Base-by-base conservation (phyloP, 352 stramenopile genomes). In the Albugo candida region DNA sequence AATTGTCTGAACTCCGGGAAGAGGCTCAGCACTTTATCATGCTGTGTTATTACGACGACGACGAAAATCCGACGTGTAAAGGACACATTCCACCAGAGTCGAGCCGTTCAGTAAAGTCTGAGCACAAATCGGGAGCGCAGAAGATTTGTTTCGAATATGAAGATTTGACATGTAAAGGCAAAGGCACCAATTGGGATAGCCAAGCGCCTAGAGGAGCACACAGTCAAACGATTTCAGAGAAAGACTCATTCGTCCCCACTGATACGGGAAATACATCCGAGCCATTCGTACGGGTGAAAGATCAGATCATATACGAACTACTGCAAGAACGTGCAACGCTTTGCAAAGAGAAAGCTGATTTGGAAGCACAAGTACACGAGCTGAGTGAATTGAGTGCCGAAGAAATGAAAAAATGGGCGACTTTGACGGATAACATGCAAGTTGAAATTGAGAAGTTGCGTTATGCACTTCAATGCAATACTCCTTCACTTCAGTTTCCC, bases 271-370 rank as follows among this genome's bases (percentile, higher is more conserved):
- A 36, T 60, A 39, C 49, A 13, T 3, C 42, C 16, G 24, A 31
- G 24, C 24, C 24, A 31, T 31, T 31, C 24, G 24, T 89, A 18
- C 59, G 60, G 8, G 61, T 87, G 20, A 89, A 87, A 48, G 77
- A 89, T 50, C 64, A 89, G 58, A 82, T 86, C 64, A 85, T 87
- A 36, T 87, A 78, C 52, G 61, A 83, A 43, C 48, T 89, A 14
- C 51, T 87, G 11, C 74, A 81, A 42, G 71, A 89, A 41, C 67
- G 73, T 5, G 63, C 65, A 5, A 45, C 58, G 8, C 55, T 84
- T 56, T 63, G 73, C 17, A 66, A 63, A 24, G 59, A 86, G 41
- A 65, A 64, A 11, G 53, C 63, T 11, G 51, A 61, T 8, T 49
- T 71, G 17, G 71, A 86, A 51, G 36, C 58, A 2, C 67, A 77